Percentiles rank a stretch among this genome's conserved stretches.
Evolutionary conservation across 2,329 filamentous ascomycete genomes (phyloP).

Genomic region (Rhynchosporium graminicola): DNA sequence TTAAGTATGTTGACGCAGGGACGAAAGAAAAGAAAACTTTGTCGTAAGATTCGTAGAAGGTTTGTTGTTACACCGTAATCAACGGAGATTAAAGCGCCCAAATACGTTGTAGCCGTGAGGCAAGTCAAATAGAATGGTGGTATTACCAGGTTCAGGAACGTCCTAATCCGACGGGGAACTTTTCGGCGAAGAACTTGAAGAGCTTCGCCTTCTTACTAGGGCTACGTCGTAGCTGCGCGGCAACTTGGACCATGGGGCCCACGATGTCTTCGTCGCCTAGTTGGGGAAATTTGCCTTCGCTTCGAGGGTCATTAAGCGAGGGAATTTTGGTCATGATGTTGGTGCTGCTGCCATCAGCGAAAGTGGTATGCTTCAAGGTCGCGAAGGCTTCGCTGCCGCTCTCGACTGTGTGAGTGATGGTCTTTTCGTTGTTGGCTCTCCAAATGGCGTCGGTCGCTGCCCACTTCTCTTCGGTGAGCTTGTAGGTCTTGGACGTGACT

Average conservation of each 20-base stretch:
- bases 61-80: conserved; percentile 9
- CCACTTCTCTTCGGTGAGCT: conserved; percentile 87
- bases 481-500: conserved; percentile 83
- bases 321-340: conserved; percentile 66
- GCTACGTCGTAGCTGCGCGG: conserved; percentile 37
- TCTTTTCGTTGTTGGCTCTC: conserved; percentile 68
- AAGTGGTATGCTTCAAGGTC: conserved; percentile 44
- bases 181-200: conserved; percentile 40
- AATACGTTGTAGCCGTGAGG: conserved; percentile 16
- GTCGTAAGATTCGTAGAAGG: conserved; percentile 27
- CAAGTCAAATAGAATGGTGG: neutral
- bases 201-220: conserved; percentile 40
- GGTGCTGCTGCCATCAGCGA: conserved; percentile 47
- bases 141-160: conserved; percentile 21
- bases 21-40: conserved; percentile 2
- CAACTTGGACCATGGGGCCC: conserved; percentile 69
- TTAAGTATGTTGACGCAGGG: conserved; percentile 15
- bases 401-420: conserved; percentile 54
- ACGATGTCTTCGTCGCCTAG: conserved; percentile 91
- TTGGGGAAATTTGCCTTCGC: conserved; percentile 81
- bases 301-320: conserved; percentile 63
- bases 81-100: conserved; percentile 15
- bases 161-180: conserved; percentile 39
- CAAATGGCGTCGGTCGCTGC: conserved; percentile 73
- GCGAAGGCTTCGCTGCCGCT: conserved; percentile 46